Base-by-base conservation (phyloP, 768 basidiomycete genomes). In the Russula sp. region DNA sequence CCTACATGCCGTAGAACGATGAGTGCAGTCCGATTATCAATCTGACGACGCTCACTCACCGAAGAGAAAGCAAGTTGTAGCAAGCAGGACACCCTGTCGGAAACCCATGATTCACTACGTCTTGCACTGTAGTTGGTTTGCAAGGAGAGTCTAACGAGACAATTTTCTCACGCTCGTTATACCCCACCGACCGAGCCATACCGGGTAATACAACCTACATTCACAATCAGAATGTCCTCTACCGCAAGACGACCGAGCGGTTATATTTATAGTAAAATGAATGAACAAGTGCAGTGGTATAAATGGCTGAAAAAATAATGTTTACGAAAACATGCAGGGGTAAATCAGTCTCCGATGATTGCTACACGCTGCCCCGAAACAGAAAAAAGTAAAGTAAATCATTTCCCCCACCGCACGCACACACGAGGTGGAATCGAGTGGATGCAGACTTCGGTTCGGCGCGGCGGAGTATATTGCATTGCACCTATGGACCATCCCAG, bases 1-100 rank as follows among this genome's bases (percentile, higher is more conserved):
- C 91, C 91, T 91, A 70, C 60, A 5, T 45, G 20, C 49, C 49
- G 59, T 57, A 56, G 52, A 27, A 37, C 53, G 47, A 66, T 53
- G 50, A 61, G 56, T 34, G 45, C 18, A 51, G 1, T 48, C 27
- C 32, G 31, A 61, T 54, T 22, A 59, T 58, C 53, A 62, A 37
- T 22, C 13, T 20, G 5, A 55, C 16, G 55, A 57, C 13, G 34
- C 32, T n/a, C 22, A 73, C 82, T 76, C 71, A 85, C 94, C 94
- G 47, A 98, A 80, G 70, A 96, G 89, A 78, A 98, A 98, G 63
- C 89, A 92, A 59, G 88, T 85, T 35, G 93, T 87, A 45, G 87
- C 85, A 48, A 96, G 82, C 32, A 96, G 84, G n/a, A 91, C 88
- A 47, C 91, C 93, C 72, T 92, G 87, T 72, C 83, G 82, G 81